These are phyloP conservation scores for Petunia secreta DNA, from an alignment of 257 asterid genomes.

Conservation along the genomic window DNA sequence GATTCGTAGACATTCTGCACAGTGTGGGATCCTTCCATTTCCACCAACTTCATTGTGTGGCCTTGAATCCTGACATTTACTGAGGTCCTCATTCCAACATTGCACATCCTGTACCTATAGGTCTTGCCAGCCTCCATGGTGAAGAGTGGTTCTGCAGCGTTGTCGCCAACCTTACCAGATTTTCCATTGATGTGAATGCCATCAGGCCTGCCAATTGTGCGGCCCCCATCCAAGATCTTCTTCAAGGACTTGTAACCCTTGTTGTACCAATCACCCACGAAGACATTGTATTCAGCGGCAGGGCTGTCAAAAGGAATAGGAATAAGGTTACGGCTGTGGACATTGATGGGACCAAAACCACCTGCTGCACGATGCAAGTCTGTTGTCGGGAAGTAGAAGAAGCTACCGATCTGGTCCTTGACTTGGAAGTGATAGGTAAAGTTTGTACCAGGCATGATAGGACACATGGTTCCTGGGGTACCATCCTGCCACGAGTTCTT, in stretches of 20 bases:
- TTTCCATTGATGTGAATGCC: conserved; percentile 29
- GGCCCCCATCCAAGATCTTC: conserved; percentile 12
- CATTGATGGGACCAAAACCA: conserved; percentile 23
- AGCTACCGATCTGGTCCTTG: conserved; percentile 30
- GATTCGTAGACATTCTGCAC: conserved; percentile 26
- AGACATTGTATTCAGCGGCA: conserved; percentile 23
- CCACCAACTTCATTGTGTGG: conserved; percentile 27
- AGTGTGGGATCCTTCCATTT: conserved; percentile 26
- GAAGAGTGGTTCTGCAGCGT: conserved; percentile 14
- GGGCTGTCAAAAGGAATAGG: conserved; percentile 23
- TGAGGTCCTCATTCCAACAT: conserved; percentile 27
- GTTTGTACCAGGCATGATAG: conserved; percentile 30
- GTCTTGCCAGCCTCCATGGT: conserved; percentile 27
- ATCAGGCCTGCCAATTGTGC: conserved; percentile 15
- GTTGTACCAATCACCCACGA: conserved; percentile 28
- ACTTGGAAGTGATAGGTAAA: conserved; percentile 28
- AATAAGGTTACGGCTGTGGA: conserved; percentile 29
- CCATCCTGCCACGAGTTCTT: conserved; percentile 34
- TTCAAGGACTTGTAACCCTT: conserved; percentile 28
- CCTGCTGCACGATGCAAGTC: conserved; percentile 26
- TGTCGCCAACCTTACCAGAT: conserved; percentile 24
- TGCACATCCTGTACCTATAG: conserved; percentile 27
- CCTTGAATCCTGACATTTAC: conserved; percentile 25
- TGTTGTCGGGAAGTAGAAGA: conserved; percentile 29
- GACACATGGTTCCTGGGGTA: conserved; percentile 31